A percentile compares a stretch with the other conserved stretches of the same genome.
Evolutionary conservation across 2,329 filamentous ascomycete species (phyloP).

Genomic region (Diaporthe sp.): DNA sequence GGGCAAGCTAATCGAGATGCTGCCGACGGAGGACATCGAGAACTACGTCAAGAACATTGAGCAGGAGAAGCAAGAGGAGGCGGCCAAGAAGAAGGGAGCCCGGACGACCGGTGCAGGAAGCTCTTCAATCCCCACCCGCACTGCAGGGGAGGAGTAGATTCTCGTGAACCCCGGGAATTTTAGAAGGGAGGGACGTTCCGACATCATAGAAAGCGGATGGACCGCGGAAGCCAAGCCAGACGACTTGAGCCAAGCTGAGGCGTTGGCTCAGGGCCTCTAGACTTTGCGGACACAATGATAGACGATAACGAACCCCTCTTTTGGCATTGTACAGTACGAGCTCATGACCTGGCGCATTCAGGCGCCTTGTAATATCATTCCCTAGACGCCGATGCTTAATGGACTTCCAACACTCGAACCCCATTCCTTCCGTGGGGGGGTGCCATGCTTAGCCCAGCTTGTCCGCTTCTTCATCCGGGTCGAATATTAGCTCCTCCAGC

Average conservation of each 20-base stretch:
- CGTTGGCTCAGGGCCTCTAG: conserved; percentile 8
- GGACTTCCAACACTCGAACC: conserved; percentile 25
- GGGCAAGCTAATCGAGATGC: conserved; percentile 90
- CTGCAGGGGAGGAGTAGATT: conserved; percentile 53
- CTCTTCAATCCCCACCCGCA: conserved; percentile 81
- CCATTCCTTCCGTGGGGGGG: background rate
- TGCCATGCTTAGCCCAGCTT: conserved; percentile 74
- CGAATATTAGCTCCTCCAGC: conserved; percentile 69
- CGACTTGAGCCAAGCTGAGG: background rate
- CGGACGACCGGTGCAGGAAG: conserved; percentile 78
- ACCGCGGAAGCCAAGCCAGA: conserved; percentile 6
- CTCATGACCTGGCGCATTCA: conserved; percentile 41
- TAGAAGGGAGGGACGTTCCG: background rate
- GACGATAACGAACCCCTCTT: conserved; percentile 28
- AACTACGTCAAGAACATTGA: conserved; percentile 98
- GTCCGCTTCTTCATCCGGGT: conserved; percentile 81
- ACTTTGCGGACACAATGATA: conserved; percentile 33
- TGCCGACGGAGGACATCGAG: conserved; percentile 96
- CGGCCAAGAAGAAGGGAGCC: conserved; percentile 94
- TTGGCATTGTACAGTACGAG: conserved; percentile 42
- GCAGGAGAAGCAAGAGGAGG: conserved; percentile 99
- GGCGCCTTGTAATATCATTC: conserved; percentile 42
- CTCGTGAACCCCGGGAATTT: background rate
- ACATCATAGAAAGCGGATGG: background rate
- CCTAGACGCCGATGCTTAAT: conserved; percentile 41